phyloP scores from a whole-genome alignment of 176 grass and related monocot species.

The Musa itinerans region DNA sequence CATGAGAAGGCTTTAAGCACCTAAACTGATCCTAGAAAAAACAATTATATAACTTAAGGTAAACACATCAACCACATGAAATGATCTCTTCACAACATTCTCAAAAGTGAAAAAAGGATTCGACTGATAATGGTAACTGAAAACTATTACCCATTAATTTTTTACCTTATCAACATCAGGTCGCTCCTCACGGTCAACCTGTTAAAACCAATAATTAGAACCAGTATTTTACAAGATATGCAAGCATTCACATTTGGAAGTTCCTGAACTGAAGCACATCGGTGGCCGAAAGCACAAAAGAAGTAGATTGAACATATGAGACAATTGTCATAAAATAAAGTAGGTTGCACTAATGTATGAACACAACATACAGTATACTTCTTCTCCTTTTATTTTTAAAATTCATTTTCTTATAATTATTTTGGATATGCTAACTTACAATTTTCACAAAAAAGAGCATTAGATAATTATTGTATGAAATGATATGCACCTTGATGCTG shows the following conservation, averaged over 20 bases:
- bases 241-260: neutral
- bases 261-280: neutral
- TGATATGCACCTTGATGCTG: slow-evolving; percentile 73
- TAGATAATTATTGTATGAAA: neutral
- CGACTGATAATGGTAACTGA: neutral
- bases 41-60: neutral
- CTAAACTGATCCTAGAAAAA: neutral
- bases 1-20: neutral
- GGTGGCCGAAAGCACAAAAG: neutral
- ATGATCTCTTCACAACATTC: neutral
- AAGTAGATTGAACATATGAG: neutral
- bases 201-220: slow-evolving; percentile 60
- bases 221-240: slow-evolving; percentile 5
- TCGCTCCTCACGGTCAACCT: slow-evolving; percentile 90
- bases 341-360: neutral
- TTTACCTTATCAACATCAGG: slow-evolving; percentile 99
- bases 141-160: neutral
- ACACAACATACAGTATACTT: neutral
- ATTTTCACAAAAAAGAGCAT: neutral
- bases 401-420: neutral
- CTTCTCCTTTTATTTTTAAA: neutral
- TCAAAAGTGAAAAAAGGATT: neutral
- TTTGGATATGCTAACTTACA: neutral
- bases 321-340: neutral
- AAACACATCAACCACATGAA: neutral